These are phyloP conservation scores for Brassica rapa DNA, from an alignment of 345 rosid species.

Conservation along the genomic window DNA sequence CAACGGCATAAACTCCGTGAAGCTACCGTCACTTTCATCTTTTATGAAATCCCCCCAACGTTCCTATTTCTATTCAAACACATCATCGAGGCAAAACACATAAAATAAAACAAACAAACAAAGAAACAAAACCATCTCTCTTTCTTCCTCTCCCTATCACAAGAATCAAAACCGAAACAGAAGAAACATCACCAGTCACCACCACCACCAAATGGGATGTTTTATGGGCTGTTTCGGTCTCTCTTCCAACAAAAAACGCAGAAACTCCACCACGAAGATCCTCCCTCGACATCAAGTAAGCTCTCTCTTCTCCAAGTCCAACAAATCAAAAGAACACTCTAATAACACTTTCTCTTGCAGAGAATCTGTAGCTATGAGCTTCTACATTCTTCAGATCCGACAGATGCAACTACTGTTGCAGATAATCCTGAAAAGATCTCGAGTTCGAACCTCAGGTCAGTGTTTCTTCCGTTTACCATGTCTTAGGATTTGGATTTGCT, in stretches of 20 bases:
- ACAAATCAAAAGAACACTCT: background rate
- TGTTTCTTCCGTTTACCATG: background rate
- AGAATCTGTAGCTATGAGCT: slow-evolving; percentile 50
- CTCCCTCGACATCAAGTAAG: slow-evolving; percentile 59
- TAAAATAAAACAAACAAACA: background rate
- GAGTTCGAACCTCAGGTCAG: slow-evolving; percentile 57
- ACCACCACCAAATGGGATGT: slow-evolving; percentile 61
- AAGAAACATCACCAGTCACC: slow-evolving; percentile 20
- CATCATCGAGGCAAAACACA: slow-evolving; percentile 11
- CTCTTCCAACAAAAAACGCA: slow-evolving; percentile 57
- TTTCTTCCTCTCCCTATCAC: background rate
- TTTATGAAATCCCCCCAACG: slow-evolving; percentile 52
- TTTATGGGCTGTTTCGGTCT: slow-evolving; percentile 84
- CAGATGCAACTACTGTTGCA: slow-evolving; percentile 27
- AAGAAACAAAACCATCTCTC: slow-evolving; percentile 12
- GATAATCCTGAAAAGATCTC: slow-evolving; percentile 34
- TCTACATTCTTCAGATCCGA: slow-evolving; percentile 52
- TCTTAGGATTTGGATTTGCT: background rate
- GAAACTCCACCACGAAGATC: slow-evolving; percentile 49
- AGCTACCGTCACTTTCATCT: slow-evolving; percentile 37
- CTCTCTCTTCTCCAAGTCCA: background rate
- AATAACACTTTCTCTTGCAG: slow-evolving; percentile 38
- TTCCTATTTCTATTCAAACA: slow-evolving; percentile 56
- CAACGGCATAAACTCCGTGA: slow-evolving; percentile 35
- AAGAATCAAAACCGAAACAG: slow-evolving; percentile 6